Base-by-base conservation (phyloP, 2,329 filamentous ascomycete genomes). In the Ceratocystis destructans region DNA sequence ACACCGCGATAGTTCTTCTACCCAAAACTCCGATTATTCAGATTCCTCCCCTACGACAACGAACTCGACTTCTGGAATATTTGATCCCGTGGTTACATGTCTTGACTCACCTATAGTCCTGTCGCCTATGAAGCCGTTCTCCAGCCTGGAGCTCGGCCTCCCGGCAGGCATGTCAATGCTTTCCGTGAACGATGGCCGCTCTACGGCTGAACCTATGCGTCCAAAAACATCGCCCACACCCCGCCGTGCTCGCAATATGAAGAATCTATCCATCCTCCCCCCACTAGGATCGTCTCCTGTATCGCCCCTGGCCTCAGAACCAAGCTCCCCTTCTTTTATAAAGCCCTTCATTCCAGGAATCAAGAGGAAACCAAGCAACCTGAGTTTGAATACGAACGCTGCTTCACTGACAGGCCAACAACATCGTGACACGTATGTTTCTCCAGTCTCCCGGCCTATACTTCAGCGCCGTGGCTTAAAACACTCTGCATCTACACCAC, bases 31-130 rank as follows among this genome's bases (percentile, higher is more conserved):
- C 85, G 90, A 89, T 70, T 97, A 94, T 1, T 89, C 89, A 53
- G 92, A 96, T 72, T 96, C 93, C 25, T 97, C 93, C 7, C 94
- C 94, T 1, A 97, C 93, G 6, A 96, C 92, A 2, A 96, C 91
- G 5, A 96, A 90, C 22, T 90, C 93, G 69, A 95, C 92, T 4
- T 93, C 90, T 7, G 89, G 90, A 37, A 81, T 94, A 62, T 92
- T 92, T 37, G 93, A 97, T 71, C 87, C 90, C 6, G 96, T 93
- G 4, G 91, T 94, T 2, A 90, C 92, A 25, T 96, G 93, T 1
- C 93, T 93, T 7, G 92, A 96, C 75, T 96, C 94, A 2, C 90
- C 91, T 1, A 79, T 88, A 65, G 87, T 88, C 66, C 79, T 91
- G 66, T 82, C 87, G 66, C 86, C 89, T 2, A 79, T 90, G 57